phyloP scores from a whole-genome alignment of 225 moss, liverwort and hornwort genomes.

The Physcomitrellopsis africana region DNA sequence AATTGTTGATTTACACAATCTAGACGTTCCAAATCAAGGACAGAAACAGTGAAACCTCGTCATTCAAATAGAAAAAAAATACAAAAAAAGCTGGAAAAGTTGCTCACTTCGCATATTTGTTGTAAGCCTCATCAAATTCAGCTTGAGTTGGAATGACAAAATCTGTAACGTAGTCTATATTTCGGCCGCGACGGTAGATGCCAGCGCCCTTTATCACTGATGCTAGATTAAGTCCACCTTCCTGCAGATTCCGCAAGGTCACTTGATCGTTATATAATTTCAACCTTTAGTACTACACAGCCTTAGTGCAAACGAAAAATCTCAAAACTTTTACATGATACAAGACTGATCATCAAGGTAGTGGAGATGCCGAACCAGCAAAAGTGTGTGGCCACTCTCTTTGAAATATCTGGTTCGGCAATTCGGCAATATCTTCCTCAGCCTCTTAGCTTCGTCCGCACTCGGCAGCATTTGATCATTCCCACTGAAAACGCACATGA shows the following conservation, averaged over 20 bases:
- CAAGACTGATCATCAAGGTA: not conserved
- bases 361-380: constrained; percentile 56
- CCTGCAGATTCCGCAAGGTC: constrained; percentile 34
- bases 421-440: constrained; percentile 62
- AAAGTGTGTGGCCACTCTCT: constrained; percentile 83
- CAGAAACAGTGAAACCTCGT: not conserved
- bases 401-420: constrained; percentile 66
- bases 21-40: too few species aligned
- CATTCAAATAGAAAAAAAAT: not conserved
- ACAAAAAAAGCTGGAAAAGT: not conserved
- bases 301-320: not conserved
- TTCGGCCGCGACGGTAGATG: constrained; percentile 38
- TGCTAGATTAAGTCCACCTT: constrained; percentile 60
- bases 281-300: not conserved
- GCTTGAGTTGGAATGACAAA: constrained; percentile 51
- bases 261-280: not conserved
- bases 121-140: constrained; percentile 42
- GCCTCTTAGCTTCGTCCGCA: constrained; percentile 65
- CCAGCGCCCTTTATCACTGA: constrained; percentile 50
- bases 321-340: not conserved
- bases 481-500: constrained; percentile 53
- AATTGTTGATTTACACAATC: too few species aligned
- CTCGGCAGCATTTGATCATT: constrained; percentile 85
- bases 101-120: constrained; percentile 42
- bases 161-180: constrained; percentile 32